Evolutionary conservation across 305 asterid species (phyloP).

Genomic region (Coffea humblotiana): DNA sequence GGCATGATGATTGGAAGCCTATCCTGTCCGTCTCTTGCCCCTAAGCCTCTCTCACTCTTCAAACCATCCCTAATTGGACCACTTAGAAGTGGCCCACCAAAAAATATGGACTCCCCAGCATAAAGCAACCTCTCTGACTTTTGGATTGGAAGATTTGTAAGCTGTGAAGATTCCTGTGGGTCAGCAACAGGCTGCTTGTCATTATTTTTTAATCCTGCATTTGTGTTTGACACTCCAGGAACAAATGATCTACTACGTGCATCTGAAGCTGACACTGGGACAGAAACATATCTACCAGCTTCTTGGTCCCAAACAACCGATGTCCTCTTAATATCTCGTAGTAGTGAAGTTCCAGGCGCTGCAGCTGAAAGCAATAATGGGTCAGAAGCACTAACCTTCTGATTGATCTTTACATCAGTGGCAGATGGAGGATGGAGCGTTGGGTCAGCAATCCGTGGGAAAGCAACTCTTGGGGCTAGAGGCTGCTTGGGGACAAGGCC

Average conservation of each 20-base stretch:
- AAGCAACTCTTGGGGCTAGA: constrained; percentile 32
- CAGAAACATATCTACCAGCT: constrained; percentile 90
- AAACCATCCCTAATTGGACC: constrained; percentile 56
- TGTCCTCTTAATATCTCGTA: constrained; percentile 76
- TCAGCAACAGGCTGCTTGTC: constrained; percentile 45
- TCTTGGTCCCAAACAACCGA: constrained; percentile 98
- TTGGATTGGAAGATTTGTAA: constrained; percentile 38
- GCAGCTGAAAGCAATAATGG: constrained; percentile 47
- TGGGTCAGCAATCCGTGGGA: constrained; percentile 31
- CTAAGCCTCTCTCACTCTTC: constrained; percentile 47
- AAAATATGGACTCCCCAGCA: constrained; percentile 85
- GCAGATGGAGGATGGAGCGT: constrained; percentile 38
- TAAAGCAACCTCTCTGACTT: constrained; percentile 69
- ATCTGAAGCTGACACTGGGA: constrained; percentile 72
- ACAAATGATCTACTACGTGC: constrained; percentile 49
- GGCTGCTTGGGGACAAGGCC: constrained; percentile 36
- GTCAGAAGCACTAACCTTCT: constrained; percentile 48
- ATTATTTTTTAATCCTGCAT: constrained; percentile 35
- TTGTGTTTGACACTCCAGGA: constrained; percentile 34
- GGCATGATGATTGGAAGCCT: constrained; percentile 40
- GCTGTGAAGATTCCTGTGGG: constrained; percentile 40
- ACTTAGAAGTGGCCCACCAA: constrained; percentile 87
- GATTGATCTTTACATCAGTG: constrained; percentile 54
- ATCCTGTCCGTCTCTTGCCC: constrained; percentile 47
- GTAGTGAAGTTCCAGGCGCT: constrained; percentile 47